These are phyloP conservation scores for Candida pseudofarinosa DNA, from an alignment of 805 yeast species.

Conservation along the genomic window DNA sequence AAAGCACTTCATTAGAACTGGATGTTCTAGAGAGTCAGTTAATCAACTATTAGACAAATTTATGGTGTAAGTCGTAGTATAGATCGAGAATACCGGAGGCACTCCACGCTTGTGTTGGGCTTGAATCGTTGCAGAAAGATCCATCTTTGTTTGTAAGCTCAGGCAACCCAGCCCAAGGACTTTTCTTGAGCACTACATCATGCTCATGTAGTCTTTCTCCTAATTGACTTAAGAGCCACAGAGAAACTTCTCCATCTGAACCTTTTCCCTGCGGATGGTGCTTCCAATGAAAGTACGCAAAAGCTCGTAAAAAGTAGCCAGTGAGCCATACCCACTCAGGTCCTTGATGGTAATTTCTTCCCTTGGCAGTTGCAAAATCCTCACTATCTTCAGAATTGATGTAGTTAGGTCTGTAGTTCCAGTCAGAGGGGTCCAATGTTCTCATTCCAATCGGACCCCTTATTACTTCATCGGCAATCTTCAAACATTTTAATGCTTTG, in stretches of 20 bases:
- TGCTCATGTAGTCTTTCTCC: slow-evolving; percentile 61
- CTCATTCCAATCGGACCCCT: slow-evolving; percentile 91
- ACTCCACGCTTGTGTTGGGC: slow-evolving; percentile 98
- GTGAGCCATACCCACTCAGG: slow-evolving; percentile 97
- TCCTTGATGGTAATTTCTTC: slow-evolving; percentile 96
- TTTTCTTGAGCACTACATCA: slow-evolving; percentile 63
- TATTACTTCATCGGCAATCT: slow-evolving; percentile 64
- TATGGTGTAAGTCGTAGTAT: slow-evolving; percentile 52
- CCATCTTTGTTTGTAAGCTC: slow-evolving; percentile 92
- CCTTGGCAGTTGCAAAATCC: slow-evolving; percentile 91
- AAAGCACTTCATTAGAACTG: too few relatives aligned
- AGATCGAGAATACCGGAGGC: slow-evolving; percentile 80
- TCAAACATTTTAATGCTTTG: slow-evolving; percentile 61
- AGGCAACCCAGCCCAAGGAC: slow-evolving; percentile 91
- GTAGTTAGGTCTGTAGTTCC: slow-evolving; percentile 89
- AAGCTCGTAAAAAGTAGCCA: slow-evolving; percentile 86
- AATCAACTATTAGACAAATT: background rate
- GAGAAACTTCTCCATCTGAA: slow-evolving; percentile 32
- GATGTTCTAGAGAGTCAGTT: too few relatives aligned
- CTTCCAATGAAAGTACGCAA: slow-evolving; percentile 47
- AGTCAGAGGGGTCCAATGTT: slow-evolving; percentile 89
- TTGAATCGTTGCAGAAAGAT: slow-evolving; percentile 72
- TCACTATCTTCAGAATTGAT: slow-evolving; percentile 71
- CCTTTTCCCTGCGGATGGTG: slow-evolving; percentile 25
- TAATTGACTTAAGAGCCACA: slow-evolving; percentile 53